phyloP scores from a whole-genome alignment of 2,329 filamentous ascomycete species.

The Penicillium frequentans region DNA sequence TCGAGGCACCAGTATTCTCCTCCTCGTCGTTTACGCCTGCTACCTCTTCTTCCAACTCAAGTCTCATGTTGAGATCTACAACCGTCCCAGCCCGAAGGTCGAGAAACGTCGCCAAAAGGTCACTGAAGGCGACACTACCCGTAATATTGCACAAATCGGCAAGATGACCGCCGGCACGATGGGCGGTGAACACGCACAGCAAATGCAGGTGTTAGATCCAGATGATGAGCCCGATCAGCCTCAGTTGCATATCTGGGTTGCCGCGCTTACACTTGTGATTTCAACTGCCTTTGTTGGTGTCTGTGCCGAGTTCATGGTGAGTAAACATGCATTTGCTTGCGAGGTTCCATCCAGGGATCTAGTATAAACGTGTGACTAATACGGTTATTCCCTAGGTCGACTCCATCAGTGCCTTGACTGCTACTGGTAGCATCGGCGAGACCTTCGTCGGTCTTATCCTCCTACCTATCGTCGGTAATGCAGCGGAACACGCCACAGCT shows the following conservation, averaged over 20 bases:
- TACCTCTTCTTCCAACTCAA: constrained; percentile 92
- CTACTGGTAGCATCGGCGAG: constrained; percentile 50
- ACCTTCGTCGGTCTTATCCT: constrained; percentile 66
- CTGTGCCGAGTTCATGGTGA: constrained; percentile 66
- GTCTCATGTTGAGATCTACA: constrained; percentile 79
- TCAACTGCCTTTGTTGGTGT: constrained; percentile 78
- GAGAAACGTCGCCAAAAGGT: constrained; percentile 55
- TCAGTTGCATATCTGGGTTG: constrained; percentile 69
- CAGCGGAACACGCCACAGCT: constrained; percentile 65
- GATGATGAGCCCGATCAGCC: constrained; percentile 75
- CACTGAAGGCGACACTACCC: constrained; percentile 50
- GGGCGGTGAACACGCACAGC: constrained; percentile 51
- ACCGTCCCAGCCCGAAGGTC: constrained; percentile 74
- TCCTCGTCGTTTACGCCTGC: constrained; percentile 77
- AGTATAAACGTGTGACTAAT: background rate
- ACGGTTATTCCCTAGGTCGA: constrained; percentile 38
- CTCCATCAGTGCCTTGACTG: constrained; percentile 57
- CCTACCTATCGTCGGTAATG: constrained; percentile 65
- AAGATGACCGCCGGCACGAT: constrained; percentile 50
- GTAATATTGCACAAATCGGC: constrained; percentile 55
- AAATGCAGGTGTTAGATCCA: constrained; percentile 53
- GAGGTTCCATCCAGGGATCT: background rate
- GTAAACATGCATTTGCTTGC: background rate
- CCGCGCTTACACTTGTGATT: constrained; percentile 67
- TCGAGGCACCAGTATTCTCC: constrained; percentile 65